These are phyloP conservation scores for Capronia americana DNA, from an alignment of 2,329 filamentous ascomycete species.

Conservation along the genomic window DNA sequence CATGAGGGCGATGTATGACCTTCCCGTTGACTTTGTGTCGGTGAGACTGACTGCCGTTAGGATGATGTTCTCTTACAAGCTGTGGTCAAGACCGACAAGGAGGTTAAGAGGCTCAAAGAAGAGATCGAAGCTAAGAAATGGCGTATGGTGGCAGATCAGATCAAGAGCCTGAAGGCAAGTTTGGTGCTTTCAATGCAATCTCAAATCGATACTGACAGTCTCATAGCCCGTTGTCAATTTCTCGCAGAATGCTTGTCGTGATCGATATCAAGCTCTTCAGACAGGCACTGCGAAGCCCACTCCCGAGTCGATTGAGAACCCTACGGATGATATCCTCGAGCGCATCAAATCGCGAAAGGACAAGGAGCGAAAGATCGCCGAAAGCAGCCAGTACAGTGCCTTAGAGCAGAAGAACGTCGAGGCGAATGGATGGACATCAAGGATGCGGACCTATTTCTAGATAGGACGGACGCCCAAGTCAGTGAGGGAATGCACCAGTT, in stretches of 20 bases:
- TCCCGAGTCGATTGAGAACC: constrained; percentile 45
- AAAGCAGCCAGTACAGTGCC: constrained; percentile 17
- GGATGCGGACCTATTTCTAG: constrained; percentile 33
- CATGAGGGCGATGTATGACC: constrained; percentile 54
- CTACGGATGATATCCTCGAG: constrained; percentile 34
- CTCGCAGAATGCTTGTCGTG: constrained; percentile 54
- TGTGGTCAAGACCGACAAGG: constrained; percentile 50
- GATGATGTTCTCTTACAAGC: constrained; percentile 53
- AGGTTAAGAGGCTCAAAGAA: constrained; percentile 50
- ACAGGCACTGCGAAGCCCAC: constrained; percentile 55
- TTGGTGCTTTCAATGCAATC: neutral
- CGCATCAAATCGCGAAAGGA: constrained; percentile 36
- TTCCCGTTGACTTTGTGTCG: neutral
- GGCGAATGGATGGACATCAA: constrained; percentile 37
- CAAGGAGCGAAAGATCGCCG: constrained; percentile 33
- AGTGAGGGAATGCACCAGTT: neutral
- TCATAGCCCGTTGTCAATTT: constrained; percentile 48
- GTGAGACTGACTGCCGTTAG: constrained; percentile 41
- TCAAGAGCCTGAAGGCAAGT: constrained; percentile 47
- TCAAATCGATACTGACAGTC: constrained; percentile 7
- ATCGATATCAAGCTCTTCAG: constrained; percentile 51
- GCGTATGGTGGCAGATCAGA: constrained; percentile 51
- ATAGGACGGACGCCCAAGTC: neutral
- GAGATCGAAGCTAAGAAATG: constrained; percentile 54
- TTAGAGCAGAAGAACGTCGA: constrained; percentile 33